Evolutionary conservation across 2,329 filamentous ascomycete genomes (phyloP).

Genomic region (Rhinocladiella similis): DNA sequence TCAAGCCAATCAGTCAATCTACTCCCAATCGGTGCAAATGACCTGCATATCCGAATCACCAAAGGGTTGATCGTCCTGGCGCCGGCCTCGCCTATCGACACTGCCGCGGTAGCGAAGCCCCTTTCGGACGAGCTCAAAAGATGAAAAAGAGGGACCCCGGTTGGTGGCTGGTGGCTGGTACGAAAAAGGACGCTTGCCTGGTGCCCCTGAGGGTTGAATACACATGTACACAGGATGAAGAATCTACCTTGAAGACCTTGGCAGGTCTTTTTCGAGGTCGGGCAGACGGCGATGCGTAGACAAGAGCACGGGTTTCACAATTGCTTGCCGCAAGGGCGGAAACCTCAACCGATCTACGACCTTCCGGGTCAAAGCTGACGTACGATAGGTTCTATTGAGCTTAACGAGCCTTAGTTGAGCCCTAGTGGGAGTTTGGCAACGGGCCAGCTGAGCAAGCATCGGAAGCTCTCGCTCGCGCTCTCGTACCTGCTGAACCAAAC

Average conservation of each 20-base stretch:
- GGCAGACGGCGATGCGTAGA: constrained; percentile 8
- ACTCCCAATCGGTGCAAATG: constrained; percentile 13
- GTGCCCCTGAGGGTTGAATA: background rate
- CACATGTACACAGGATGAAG: background rate
- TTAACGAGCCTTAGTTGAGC: background rate
- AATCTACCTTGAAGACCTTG: background rate
- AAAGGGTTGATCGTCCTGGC: constrained; percentile 21
- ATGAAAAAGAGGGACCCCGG: background rate
- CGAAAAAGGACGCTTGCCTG: background rate
- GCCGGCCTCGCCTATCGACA: constrained; percentile 24
- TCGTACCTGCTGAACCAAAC: too few species aligned
- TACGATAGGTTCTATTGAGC: constrained; percentile 8
- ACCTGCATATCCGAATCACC: constrained; percentile 23
- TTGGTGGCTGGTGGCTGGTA: background rate
- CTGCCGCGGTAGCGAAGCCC: constrained; percentile 2
- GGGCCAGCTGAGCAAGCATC: background rate
- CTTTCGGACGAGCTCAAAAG: background rate
- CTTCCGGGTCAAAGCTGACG: constrained; percentile 10
- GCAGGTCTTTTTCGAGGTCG: background rate
- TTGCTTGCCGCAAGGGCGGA: constrained; percentile 16
- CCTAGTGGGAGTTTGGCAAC: too few species aligned
- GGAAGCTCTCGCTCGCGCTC: too few species aligned
- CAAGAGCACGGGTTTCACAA: constrained; percentile 20
- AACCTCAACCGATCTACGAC: constrained; percentile 16
- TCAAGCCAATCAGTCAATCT: constrained; percentile 18